phyloP scores from a whole-genome alignment of 805 yeast species.

The Saccharomycopsis oosterbeekiorum region DNA sequence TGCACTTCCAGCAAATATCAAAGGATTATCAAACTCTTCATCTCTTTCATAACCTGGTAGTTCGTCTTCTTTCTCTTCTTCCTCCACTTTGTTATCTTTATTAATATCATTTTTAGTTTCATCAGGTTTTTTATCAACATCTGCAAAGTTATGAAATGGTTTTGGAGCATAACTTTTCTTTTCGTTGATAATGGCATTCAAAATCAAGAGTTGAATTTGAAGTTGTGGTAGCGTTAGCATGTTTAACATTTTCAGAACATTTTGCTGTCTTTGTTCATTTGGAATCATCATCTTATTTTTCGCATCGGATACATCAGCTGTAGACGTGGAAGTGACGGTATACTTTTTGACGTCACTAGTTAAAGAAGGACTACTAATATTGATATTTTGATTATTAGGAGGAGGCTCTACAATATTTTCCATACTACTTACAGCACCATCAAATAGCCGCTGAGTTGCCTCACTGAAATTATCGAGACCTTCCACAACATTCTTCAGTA shows the following conservation, averaged over 20 bases:
- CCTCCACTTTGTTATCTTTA: not conserved
- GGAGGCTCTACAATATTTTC: not conserved
- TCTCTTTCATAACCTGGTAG: not conserved
- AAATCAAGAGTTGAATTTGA: conserved; percentile 44
- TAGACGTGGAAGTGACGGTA: not conserved
- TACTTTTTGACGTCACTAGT: not conserved
- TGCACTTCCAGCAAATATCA: conserved; percentile 26
- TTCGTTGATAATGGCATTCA: conserved; percentile 39
- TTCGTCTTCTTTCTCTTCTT: not conserved
- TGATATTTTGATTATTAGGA: not conserved
- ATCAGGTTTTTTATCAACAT: not conserved
- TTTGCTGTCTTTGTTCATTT: conserved; percentile 13
- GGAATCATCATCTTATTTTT: not conserved
- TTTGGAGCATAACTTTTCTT: conserved; percentile 15
- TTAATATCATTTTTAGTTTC: not conserved
- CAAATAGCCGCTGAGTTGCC: not conserved
- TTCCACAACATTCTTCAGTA: not conserved
- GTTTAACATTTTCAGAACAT: conserved; percentile 31
- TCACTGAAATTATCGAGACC: not conserved
- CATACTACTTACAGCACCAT: not conserved
- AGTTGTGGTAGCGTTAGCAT: conserved; percentile 37
- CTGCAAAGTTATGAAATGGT: not conserved
- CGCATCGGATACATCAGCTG: not conserved
- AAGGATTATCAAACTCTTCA: not conserved
- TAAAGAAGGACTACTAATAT: not conserved